Conservation (phyloP, 495 filamentous ascomycete species). For the Penicillium coffeae region DNA sequence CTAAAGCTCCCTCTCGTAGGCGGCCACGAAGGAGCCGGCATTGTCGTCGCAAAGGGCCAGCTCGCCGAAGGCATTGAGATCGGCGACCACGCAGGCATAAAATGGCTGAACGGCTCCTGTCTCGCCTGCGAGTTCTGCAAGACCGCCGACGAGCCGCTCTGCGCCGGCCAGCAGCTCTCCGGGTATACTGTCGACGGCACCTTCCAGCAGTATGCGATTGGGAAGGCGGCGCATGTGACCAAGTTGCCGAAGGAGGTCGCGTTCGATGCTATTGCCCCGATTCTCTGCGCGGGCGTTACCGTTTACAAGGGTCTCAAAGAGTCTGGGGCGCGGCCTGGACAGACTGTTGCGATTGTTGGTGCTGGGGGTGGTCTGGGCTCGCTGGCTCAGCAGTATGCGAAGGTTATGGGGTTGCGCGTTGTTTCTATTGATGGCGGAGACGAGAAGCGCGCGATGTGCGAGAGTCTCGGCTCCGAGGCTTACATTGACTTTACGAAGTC, state of each 20-base stretch:
- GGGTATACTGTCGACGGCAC: constrained; percentile 77
- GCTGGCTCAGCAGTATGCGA: constrained; percentile 79
- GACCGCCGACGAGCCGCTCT: constrained; percentile 65
- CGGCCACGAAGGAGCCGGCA: constrained; percentile 81
- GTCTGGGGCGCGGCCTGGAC: constrained; percentile 66
- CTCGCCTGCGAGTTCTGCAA: constrained; percentile 70
- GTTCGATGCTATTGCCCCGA: constrained; percentile 71
- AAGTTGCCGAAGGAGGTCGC: constrained; percentile 66
- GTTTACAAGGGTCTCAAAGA: constrained; percentile 92
- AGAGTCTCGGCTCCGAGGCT: constrained; percentile 58
- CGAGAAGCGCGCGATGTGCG: constrained; percentile 69
- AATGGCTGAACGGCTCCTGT: constrained; percentile 81
- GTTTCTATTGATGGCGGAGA: constrained; percentile 77
- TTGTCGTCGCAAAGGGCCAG: constrained; percentile 71
- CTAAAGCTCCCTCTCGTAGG: constrained; percentile 81
- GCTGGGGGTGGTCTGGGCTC: constrained; percentile 87
- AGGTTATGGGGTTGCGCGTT: constrained; percentile 77
- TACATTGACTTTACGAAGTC: constrained; percentile 76
- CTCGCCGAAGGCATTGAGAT: constrained; percentile 65
- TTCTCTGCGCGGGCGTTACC: constrained; percentile 83
- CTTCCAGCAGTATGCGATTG: constrained; percentile 87
- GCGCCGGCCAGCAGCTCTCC: constrained; percentile 59
- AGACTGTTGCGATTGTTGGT: constrained; percentile 82
- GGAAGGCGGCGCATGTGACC: constrained; percentile 74
- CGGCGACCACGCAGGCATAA: constrained; percentile 73